Conservation (phyloP, 257 asterid genomes). For the Solanum peruvianum region DNA sequence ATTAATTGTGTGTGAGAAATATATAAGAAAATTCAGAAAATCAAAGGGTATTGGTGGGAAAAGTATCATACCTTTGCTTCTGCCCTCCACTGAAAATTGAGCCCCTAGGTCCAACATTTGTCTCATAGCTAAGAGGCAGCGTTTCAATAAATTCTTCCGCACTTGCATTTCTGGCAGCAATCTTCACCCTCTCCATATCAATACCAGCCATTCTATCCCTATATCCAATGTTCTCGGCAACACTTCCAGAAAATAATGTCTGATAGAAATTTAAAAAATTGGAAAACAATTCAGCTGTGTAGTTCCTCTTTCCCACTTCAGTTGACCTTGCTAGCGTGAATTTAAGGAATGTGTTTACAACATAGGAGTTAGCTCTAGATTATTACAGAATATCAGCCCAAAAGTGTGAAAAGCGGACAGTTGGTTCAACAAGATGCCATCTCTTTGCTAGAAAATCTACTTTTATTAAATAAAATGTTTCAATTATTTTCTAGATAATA, state of each 20-base stretch:
- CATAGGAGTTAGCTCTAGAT: neutral
- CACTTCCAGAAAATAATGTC: conserved; percentile 78
- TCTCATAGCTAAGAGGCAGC: conserved; percentile 56
- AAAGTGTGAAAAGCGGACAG: neutral
- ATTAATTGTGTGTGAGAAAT: neutral
- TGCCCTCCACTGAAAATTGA: conserved; percentile 91
- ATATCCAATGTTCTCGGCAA: conserved; percentile 89
- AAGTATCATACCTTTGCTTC: conserved; percentile 53
- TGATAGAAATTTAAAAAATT: neutral
- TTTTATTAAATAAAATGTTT: neutral
- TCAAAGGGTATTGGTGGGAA: neutral
- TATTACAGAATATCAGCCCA: neutral
- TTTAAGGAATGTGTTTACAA: neutral
- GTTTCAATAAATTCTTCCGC: conserved; percentile 72
- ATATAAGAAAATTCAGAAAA: neutral
- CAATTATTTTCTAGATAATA: neutral
- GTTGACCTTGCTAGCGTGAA: neutral
- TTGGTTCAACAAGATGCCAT: neutral
- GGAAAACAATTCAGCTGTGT: neutral
- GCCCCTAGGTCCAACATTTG: conserved; percentile 85
- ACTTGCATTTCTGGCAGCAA: conserved; percentile 79
- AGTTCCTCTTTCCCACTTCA: neutral
- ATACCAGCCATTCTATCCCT: conserved; percentile 59
- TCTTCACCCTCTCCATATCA: conserved; percentile 62
- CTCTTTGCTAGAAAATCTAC: neutral